Conservation (phyloP, 208 protist genomes). For the Strigomonas culicis region DNA sequence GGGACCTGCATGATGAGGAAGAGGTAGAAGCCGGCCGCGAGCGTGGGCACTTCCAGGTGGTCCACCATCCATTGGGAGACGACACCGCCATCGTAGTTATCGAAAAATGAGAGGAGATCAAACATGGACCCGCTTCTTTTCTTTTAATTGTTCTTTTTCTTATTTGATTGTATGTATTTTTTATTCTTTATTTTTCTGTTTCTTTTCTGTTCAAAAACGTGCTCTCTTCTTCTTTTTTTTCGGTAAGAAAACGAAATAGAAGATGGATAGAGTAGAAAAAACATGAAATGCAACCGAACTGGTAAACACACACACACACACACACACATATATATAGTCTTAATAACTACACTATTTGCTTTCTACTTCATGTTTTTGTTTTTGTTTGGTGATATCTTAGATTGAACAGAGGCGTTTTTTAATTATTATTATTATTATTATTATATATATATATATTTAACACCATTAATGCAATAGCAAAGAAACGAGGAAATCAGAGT, state of each 20-base stretch:
- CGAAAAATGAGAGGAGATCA: not conserved
- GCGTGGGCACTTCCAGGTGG: constrained; percentile 47
- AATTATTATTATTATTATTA: too few species aligned
- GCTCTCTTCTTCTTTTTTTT: not conserved
- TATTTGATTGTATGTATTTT: constrained; percentile 1
- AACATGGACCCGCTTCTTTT: not conserved
- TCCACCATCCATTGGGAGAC: constrained; percentile 5
- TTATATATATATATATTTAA: too few species aligned
- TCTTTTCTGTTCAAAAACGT: constrained; percentile 3
- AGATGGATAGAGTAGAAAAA: too few species aligned
- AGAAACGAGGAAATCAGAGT: not conserved
- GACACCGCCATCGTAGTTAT: not conserved
- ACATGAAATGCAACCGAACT: too few species aligned
- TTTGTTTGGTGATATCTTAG: too few species aligned
- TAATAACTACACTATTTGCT: not conserved
- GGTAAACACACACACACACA: not conserved
- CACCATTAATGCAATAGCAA: too few species aligned
- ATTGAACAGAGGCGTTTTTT: too few species aligned
- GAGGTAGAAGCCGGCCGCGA: constrained; percentile 10
- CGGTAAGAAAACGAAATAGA: not conserved
- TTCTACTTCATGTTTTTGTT: not conserved
- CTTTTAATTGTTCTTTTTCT: constrained; percentile 8
- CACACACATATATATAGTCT: not conserved
- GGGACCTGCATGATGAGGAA: constrained; percentile 9
- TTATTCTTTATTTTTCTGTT: not conserved